Evolutionary conservation across 139 green algal species (phyloP).

Genomic region (Chlorella sp.): DNA sequence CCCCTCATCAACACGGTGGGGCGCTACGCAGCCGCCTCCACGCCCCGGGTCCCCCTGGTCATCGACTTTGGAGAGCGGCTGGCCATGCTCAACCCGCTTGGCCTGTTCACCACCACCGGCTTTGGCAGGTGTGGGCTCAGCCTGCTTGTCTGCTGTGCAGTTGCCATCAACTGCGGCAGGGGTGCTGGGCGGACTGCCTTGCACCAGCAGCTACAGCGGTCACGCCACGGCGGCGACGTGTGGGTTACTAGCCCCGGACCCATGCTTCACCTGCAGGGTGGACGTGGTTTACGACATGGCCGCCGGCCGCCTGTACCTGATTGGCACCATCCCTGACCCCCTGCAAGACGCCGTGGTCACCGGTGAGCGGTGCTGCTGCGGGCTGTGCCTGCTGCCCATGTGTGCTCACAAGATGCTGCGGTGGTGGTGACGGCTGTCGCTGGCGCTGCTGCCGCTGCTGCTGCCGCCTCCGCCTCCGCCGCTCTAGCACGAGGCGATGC

Average conservation of each 20-base stretch:
- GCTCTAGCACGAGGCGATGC: too few relatives aligned
- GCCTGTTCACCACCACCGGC: neutral
- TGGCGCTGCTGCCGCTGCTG: neutral
- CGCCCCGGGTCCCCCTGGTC: neutral
- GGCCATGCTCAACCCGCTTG: neutral
- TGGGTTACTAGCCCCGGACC: too few relatives aligned
- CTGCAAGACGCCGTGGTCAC: neutral
- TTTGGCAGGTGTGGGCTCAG: neutral
- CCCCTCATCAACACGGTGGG: neutral
- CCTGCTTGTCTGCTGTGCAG: too few relatives aligned
- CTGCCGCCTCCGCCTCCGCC: neutral
- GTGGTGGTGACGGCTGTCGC: neutral
- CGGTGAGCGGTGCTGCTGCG: neutral
- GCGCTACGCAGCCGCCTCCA: neutral
- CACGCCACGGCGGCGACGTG: too few relatives aligned
- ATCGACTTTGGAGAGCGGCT: constrained; percentile 8
- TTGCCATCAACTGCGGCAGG: too few relatives aligned
- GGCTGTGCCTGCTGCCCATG: too few relatives aligned
- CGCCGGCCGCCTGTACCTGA: neutral
- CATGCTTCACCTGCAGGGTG: neutral
- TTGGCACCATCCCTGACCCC: neutral
- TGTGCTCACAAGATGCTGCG: neutral
- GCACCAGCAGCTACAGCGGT: too few relatives aligned
- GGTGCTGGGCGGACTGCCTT: too few relatives aligned
- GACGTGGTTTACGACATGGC: neutral